Percentiles rank a stretch among this genome's conserved stretches.
Conservation (phyloP, 2,329 filamentous ascomycete species). For the Xylariaceae sp. region DNA sequence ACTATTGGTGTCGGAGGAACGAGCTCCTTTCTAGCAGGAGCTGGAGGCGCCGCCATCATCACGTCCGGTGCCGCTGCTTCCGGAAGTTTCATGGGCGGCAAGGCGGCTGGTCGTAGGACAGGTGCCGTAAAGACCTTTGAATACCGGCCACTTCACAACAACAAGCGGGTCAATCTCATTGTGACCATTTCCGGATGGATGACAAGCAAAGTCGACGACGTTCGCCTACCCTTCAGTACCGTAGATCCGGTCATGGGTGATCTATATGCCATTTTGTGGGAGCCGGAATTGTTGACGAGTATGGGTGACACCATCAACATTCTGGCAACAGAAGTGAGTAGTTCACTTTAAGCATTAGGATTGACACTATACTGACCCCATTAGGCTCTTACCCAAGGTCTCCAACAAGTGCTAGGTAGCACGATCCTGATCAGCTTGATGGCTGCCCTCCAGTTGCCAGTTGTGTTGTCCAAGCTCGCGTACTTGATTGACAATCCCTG, state of each 20-base stretch:
- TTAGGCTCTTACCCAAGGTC: conserved; percentile 89
- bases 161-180: conserved; percentile 95
- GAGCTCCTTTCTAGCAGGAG: conserved; percentile 85
- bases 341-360: neutral
- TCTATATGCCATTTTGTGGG: conserved; percentile 95
- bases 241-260: conserved; percentile 98
- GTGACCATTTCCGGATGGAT: conserved; percentile 97
- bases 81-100: conserved; percentile 83
- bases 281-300: conserved; percentile 95
- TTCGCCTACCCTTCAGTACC: conserved; percentile 93
- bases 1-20: conserved; percentile 94
- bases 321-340: conserved; percentile 88
- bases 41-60: conserved; percentile 91
- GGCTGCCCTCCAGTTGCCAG: conserved; percentile 89
- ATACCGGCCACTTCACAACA: conserved; percentile 95
- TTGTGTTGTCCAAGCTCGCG: conserved; percentile 89
- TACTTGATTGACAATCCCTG: conserved; percentile 99
- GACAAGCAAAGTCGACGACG: conserved; percentile 96
- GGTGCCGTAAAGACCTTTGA: conserved; percentile 96
- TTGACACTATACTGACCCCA: conserved; percentile 37
- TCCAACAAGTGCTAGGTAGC: conserved; percentile 92
- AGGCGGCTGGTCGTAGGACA: conserved; percentile 85
- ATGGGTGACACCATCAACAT: conserved; percentile 99
- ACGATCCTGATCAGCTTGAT: conserved; percentile 89
- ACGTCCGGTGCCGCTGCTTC: conserved; percentile 87